Evolutionary conservation across 129 eudicot genomes (phyloP), one percentile per base, ranked within the genome.

Genomic region (Oenanthe sinensis): DNA sequence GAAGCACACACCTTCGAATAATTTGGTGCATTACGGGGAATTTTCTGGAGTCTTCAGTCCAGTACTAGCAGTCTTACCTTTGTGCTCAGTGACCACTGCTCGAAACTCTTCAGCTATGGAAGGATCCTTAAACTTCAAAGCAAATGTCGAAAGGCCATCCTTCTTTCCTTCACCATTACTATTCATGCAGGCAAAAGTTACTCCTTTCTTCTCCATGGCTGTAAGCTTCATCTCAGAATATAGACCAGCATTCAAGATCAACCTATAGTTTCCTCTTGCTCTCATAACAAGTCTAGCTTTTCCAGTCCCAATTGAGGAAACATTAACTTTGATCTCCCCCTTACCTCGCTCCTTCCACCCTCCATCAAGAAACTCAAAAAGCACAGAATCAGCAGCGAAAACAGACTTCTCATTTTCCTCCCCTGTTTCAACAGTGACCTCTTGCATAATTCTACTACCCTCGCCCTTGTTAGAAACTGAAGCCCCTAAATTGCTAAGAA

Each of bases 311-410:
- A 76, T 65, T 17, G 90, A 85, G 60, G 88, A 81, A 70, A 88
- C 85, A 67, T 95, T 91, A 62, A 95, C 88, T 82, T 90, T 95
- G 44, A 95, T 60, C 68, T 95, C 98, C 13, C 98, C 98, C 82
- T 95, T 95, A 0, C 98, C 98, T 0, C 98, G 87, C 72, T 91
- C 98, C 81, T 91, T 95, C 98, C 98, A 91, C 45, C 89, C 85
- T 46, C 94, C 98, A 63, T 95, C 91, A 10, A 80, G 55, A 81
- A 75, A 91, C 87, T 95, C 97, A 54, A 88, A 95, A 13, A 95
- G 85, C 47, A 81, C 77, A 52, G 98, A 87, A 76, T 95, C 96
- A 19, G 94, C 94, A 6, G 92, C 75, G 37, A 91, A 91, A 79
- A 90, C 92, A n/a, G 85, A 83, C 70, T 82, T 85, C 84, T 91